A percentile compares a stretch with the other conserved stretches of the same genome.
Conservation (phyloP, 257 asterid genomes). For the Capsicum pubescens region DNA sequence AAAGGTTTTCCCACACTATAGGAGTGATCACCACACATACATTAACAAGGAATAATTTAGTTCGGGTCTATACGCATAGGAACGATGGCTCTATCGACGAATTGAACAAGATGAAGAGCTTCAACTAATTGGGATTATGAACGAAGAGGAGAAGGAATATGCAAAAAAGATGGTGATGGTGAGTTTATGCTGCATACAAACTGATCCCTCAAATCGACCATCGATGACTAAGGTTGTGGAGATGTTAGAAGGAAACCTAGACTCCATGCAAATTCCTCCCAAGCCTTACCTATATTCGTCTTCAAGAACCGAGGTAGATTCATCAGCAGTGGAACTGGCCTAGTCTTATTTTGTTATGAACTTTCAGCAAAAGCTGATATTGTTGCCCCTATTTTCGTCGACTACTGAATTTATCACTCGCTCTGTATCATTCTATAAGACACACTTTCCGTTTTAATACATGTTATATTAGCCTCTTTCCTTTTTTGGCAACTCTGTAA, state of each 20-base stretch:
- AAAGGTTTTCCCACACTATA: too few relatives aligned
- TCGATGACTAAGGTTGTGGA: slow-evolving; percentile 45
- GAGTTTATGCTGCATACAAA: slow-evolving; percentile 57
- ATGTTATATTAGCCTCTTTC: too few relatives aligned
- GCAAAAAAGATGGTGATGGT: slow-evolving; percentile 45
- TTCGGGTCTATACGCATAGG: too few relatives aligned
- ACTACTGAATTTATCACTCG: not conserved
- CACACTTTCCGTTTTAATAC: too few relatives aligned
- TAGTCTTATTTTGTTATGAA: not conserved
- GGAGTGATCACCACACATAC: too few relatives aligned
- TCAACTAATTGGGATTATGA: not conserved
- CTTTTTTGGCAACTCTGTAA: too few relatives aligned
- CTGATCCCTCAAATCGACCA: slow-evolving; percentile 39
- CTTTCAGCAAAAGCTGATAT: not conserved
- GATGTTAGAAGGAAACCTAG: slow-evolving; percentile 44
- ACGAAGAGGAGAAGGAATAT: slow-evolving; percentile 32
- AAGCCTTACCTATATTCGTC: slow-evolving; percentile 35
- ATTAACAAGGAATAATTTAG: too few relatives aligned
- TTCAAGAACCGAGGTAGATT: slow-evolving; percentile 21
- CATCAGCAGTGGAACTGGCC: not conserved
- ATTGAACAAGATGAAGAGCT: slow-evolving; percentile 23
- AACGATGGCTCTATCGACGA: slow-evolving; percentile 38
- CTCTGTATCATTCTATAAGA: too few relatives aligned
- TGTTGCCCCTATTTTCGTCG: too few relatives aligned
- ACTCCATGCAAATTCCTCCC: slow-evolving; percentile 42